Conservation (phyloP, 345 rosid genomes). For the Aethionema arabicum region DNA sequence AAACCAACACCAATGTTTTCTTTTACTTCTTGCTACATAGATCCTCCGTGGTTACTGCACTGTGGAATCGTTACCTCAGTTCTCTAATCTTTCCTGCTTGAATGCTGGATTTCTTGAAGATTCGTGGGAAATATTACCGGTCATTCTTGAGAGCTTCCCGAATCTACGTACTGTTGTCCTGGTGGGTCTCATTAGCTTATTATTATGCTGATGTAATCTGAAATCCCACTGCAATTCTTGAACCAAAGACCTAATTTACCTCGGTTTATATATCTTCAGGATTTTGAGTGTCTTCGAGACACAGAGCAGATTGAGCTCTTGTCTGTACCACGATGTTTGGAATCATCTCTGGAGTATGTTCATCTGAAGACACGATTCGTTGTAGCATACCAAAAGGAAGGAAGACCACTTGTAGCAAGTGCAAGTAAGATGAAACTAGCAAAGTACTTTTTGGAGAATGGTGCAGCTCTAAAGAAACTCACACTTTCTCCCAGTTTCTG, state of each 20-base stretch:
- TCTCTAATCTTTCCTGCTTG: slow-evolving; percentile 28
- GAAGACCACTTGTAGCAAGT: slow-evolving; percentile 7
- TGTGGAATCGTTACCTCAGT: slow-evolving; percentile 25
- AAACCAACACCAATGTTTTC: slow-evolving; percentile 1
- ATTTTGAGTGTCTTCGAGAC: slow-evolving; percentile 18
- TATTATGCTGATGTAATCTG: slow-evolving; percentile 2
- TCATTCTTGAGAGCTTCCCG: slow-evolving; percentile 28
- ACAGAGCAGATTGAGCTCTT: slow-evolving; percentile 10
- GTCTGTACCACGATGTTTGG: slow-evolving; percentile 25
- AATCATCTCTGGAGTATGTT: slow-evolving; percentile 32
- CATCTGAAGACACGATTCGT: slow-evolving; percentile 6
- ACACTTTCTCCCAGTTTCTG: slow-evolving; percentile 20
- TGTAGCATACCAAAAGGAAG: background rate
- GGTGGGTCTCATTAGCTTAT: slow-evolving; percentile 18
- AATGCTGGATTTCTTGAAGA: slow-evolving; percentile 4
- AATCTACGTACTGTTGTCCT: slow-evolving; percentile 18
- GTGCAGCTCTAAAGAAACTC: slow-evolving; percentile 26
- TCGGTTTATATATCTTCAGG: background rate
- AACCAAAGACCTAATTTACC: background rate
- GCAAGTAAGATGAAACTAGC: slow-evolving; percentile 28
- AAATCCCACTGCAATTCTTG: background rate
- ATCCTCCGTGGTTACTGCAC: slow-evolving; percentile 26
- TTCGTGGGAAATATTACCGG: slow-evolving; percentile 29
- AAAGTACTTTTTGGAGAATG: slow-evolving; percentile 25
- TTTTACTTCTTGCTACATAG: slow-evolving; percentile 5